A percentile compares a stretch with the other conserved stretches of the same genome.
Conservation (phyloP, 2,329 filamentous ascomycete species). For the Colletotrichum higginsianum region DNA sequence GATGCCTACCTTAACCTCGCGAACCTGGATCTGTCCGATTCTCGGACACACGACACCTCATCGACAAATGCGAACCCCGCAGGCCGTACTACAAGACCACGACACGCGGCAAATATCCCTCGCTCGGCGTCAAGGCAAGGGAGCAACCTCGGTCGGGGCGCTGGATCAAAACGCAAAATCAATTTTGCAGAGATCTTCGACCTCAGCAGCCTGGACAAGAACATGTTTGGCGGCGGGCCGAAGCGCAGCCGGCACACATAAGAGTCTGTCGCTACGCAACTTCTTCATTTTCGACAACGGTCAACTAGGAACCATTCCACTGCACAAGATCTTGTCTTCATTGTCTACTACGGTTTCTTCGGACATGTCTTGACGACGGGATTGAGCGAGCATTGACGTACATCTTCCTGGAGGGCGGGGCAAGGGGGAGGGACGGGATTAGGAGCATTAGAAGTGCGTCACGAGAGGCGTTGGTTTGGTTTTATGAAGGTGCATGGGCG, state of each 20-base stretch:
- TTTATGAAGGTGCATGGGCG: slow-evolving; percentile 40
- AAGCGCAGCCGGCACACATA: slow-evolving; percentile 68
- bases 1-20: slow-evolving; percentile 72
- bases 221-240: slow-evolving; percentile 64
- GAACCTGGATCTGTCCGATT: slow-evolving; percentile 72
- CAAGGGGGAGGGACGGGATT: slow-evolving; percentile 22
- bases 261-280: slow-evolving; percentile 31
- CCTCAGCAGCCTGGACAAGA: slow-evolving; percentile 75
- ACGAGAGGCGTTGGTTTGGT: slow-evolving; percentile 39
- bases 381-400: slow-evolving; percentile 41
- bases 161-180: slow-evolving; percentile 81
- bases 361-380: slow-evolving; percentile 33
- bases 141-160: slow-evolving; percentile 71
- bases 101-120: slow-evolving; percentile 38
- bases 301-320: slow-evolving; percentile 8
- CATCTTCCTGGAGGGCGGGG: slow-evolving; percentile 12
- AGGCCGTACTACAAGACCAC: slow-evolving; percentile 36
- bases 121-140: slow-evolving; percentile 39
- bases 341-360: slow-evolving; percentile 28
- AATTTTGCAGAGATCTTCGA: slow-evolving; percentile 85
- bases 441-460: slow-evolving; percentile 31
- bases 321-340: slow-evolving; percentile 13
- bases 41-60: slow-evolving; percentile 57
- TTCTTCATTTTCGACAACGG: slow-evolving; percentile 30
- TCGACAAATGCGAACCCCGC: slow-evolving; percentile 46